Base-by-base conservation (phyloP, 2,329 filamentous ascomycete species). In the Colletotrichum theobromicola region DNA sequence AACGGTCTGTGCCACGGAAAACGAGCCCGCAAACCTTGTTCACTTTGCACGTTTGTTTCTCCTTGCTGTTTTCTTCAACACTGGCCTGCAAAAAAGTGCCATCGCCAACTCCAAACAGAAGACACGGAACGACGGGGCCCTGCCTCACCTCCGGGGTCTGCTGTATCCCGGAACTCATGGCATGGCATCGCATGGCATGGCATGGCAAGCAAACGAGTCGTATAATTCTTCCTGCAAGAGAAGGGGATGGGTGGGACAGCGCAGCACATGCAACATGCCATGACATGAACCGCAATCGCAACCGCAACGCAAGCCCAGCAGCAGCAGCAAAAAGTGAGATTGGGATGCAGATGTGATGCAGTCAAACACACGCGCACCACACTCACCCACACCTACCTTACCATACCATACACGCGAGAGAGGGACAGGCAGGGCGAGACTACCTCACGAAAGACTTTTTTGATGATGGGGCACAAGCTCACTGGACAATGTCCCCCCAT, bases 381-480 rank as follows among this genome's bases (percentile, higher is more conserved):
- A 50, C 42, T 21, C 42, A 13, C 42, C 12, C 30, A 6, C 30
- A 6, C 30, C 6, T n/a, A n/a, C n/a, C 30, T 5, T 10, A 21
- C 42, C 34, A 35, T n/a, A 50, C 42, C 42, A n/a, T 50, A 50
- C 42, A 50, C 12, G 13, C n/a, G 1, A 50, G n/a, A 50, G 42
- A 4, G 64, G 62, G 53, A 30, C 28, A 10, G 64, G 32, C 65
- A 60, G 53, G 65, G 65, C 65, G 34, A 50, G 34, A 24, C 34
- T 30, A 30, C n/a, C n/a, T n/a, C n/a, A n/a, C 12, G 58, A 67
- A n/a, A 28, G 34, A 15, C 18, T 64, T 55, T 55, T 55, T 79
- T 82, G 84, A 83, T 86, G 85, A 86, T 85, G 84, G 84, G 85
- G 85, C 85, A 85, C 76, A 76, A 76, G 83, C 80, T 82, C 75